A percentile compares a stretch with the other conserved stretches of the same genome.
These are phyloP conservation scores for Hirsutella rhossiliensis DNA, from an alignment of 2,329 filamentous ascomycete genomes.

Conservation along the genomic window DNA sequence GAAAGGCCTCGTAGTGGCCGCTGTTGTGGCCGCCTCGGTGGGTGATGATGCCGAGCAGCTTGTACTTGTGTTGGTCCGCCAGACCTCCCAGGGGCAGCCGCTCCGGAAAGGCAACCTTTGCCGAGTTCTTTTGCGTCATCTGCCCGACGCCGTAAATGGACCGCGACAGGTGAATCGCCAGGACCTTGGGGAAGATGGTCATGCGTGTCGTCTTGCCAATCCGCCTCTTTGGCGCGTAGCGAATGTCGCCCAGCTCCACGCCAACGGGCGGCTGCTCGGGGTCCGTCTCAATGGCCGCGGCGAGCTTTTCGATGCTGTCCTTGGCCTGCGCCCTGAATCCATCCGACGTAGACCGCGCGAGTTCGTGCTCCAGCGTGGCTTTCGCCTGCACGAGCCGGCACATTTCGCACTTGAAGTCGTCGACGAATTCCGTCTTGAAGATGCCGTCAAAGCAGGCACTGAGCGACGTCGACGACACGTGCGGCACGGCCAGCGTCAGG, in stretches of 20 bases:
- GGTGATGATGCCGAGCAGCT: slow-evolving; percentile 74
- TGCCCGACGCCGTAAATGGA: slow-evolving; percentile 77
- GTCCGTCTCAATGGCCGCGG: slow-evolving; percentile 60
- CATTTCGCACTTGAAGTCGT: slow-evolving; percentile 92
- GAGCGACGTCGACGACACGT: slow-evolving; percentile 67
- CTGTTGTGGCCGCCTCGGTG: slow-evolving; percentile 95
- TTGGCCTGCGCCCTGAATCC: slow-evolving; percentile 38
- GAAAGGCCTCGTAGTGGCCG: slow-evolving; percentile 93
- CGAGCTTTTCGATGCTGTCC: slow-evolving; percentile 51
- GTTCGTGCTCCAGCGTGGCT: slow-evolving; percentile 47
- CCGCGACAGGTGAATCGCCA: slow-evolving; percentile 84
- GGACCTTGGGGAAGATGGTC: slow-evolving; percentile 74
- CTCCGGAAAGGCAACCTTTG: slow-evolving; percentile 88
- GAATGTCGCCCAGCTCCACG: slow-evolving; percentile 62
- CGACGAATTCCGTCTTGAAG: slow-evolving; percentile 90
- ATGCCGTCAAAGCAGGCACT: slow-evolving; percentile 86
- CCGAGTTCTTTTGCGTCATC: slow-evolving; percentile 81
- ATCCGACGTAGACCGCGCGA: slow-evolving; percentile 40
- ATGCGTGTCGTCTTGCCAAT: slow-evolving; percentile 86
- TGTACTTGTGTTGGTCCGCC: slow-evolving; percentile 67
- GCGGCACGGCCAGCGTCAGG: slow-evolving; percentile 81
- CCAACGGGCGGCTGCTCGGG: slow-evolving; percentile 66
- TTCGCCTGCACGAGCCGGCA: slow-evolving; percentile 78
- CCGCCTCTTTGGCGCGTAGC: slow-evolving; percentile 63
- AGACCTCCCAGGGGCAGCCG: slow-evolving; percentile 71